Conservation (phyloP, 495 filamentous ascomycete genomes). For the Penicillium malachiteum region DNA sequence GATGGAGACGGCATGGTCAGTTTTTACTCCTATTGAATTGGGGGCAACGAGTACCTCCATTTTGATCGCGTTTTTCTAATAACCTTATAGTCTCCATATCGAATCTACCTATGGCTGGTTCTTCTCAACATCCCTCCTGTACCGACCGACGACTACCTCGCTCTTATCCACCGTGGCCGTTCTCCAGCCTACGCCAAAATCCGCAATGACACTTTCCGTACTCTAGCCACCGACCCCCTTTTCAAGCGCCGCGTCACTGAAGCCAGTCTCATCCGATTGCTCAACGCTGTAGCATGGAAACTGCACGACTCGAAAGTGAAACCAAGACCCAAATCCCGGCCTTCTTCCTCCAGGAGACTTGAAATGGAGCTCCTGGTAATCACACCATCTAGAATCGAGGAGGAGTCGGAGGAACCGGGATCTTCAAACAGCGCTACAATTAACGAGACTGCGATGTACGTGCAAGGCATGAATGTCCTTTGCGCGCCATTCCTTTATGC, state of each 20-base stretch:
- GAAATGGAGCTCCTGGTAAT: constrained; percentile 42
- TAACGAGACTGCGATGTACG: constrained; percentile 76
- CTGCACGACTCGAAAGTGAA: constrained; percentile 67
- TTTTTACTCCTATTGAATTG: not conserved
- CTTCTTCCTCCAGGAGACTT: constrained; percentile 37
- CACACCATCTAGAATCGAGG: constrained; percentile 43
- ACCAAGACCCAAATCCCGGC: constrained; percentile 41
- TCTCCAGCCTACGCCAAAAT: constrained; percentile 97
- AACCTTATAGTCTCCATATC: constrained; percentile 70
- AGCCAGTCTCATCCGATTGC: constrained; percentile 86
- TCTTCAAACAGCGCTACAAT: constrained; percentile 24
- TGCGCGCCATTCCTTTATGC: constrained; percentile 96
- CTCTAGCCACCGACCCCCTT: constrained; percentile 88
- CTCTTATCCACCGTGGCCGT: constrained; percentile 85
- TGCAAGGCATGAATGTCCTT: constrained; percentile 99
- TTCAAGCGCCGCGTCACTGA: constrained; percentile 95
- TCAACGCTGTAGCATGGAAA: constrained; percentile 97
- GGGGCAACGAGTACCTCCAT: no score
- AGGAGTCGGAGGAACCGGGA: constrained; percentile 33
- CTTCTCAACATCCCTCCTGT: constrained; percentile 83
- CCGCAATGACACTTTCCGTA: constrained; percentile 96
- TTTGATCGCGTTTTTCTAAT: constrained; percentile 7
- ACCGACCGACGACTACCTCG: constrained; percentile 81
- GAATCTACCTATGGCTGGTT: constrained; percentile 94
- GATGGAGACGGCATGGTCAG: constrained; percentile 88